Base-by-base conservation (phyloP, 768 basidiomycete genomes). In the Agaricus subrufescens region DNA sequence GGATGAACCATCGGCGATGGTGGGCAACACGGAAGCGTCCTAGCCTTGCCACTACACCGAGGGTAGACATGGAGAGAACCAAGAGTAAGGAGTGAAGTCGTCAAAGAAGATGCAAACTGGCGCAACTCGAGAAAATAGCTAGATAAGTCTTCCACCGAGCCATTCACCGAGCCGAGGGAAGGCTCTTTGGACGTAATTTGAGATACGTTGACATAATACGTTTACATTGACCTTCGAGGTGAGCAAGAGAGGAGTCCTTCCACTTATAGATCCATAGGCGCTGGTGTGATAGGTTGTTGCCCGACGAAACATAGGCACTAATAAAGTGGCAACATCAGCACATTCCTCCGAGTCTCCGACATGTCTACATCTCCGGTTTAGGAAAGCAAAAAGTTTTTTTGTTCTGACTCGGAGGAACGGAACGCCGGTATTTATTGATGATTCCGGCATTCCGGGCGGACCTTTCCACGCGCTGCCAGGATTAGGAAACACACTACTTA, bases 111-210 rank as follows among this genome's bases (percentile, higher is more conserved):
- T 54, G 65, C 57, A 58, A 55, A 40, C 54, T 56, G 57, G 55
- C 40, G 57, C 38, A 57, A 61, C 50, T 53, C 54, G 56, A 59
- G 40, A 54, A 52, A 54, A 66, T 69, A 62, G 67, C 65, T 57
- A 62, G 64, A 57, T 62, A 66, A 66, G 62, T 63, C 66, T 72
- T 77, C 71, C 65, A 77, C 74, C 75, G 75, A 77, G 74, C 70
- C 78, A 77, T 81, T 79, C 80, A 81, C 80, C 79, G 80, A 82
- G 80, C 76, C 34, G 34, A 34, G 34, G 34, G 34, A 67, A 76
- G 61, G 67, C 46, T 56, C 60, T 64, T 62, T 61, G 61, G 62
- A 66, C 65, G 66, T 65, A 68, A 69, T 65, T 57, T 60, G 58
- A 61, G 65, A 68, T 66, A 67, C 65, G 49, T 30, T 45, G 12